A percentile compares a stretch with the other conserved stretches of the same genome.
phyloP scores from a whole-genome alignment of 495 filamentous ascomycete genomes.

The Aspergillus heteromorphus region DNA sequence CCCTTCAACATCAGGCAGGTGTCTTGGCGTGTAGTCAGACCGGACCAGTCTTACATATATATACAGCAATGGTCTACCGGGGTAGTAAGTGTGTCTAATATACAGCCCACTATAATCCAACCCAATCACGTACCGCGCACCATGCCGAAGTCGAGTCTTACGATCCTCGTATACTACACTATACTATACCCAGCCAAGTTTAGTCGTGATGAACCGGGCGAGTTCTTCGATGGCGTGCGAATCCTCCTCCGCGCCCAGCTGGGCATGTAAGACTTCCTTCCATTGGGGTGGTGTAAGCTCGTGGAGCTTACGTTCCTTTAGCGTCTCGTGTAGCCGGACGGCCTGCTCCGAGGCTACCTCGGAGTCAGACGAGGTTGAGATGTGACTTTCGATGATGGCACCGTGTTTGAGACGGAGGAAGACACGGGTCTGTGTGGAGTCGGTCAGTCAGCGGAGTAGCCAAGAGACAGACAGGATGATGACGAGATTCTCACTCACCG shows the following conservation, averaged over 20 bases:
- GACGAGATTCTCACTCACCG: slow-evolving; percentile 27
- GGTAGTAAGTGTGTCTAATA: not conserved
- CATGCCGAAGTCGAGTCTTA: not conserved
- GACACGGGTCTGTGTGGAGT: slow-evolving; percentile 27
- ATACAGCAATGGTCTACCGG: too few species aligned
- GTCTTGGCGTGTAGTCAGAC: too few species aligned
- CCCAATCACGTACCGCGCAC: too few species aligned
- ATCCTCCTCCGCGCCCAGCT: slow-evolving; percentile 11
- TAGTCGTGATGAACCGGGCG: slow-evolving; percentile 17
- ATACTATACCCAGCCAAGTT: slow-evolving; percentile 14
- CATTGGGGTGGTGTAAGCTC: slow-evolving; percentile 33
- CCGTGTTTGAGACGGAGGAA: slow-evolving; percentile 41
- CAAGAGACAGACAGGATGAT: not conserved
- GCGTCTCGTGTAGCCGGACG: slow-evolving; percentile 25
- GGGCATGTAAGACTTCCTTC: slow-evolving; percentile 21
- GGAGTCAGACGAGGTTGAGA: slow-evolving; percentile 36
- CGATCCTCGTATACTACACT: not conserved
- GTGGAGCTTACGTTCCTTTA: slow-evolving; percentile 39
- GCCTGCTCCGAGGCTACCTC: slow-evolving; percentile 31
- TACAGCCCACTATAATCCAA: not conserved
- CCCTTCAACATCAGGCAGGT: too few species aligned
- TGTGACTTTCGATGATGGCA: slow-evolving; percentile 38
- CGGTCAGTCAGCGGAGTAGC: not conserved
- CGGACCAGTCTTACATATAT: too few species aligned
- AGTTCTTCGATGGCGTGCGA: slow-evolving; percentile 9